These are phyloP conservation scores for Leptodermis oblonga DNA, from an alignment of 257 asterid genomes.

Conservation along the genomic window DNA sequence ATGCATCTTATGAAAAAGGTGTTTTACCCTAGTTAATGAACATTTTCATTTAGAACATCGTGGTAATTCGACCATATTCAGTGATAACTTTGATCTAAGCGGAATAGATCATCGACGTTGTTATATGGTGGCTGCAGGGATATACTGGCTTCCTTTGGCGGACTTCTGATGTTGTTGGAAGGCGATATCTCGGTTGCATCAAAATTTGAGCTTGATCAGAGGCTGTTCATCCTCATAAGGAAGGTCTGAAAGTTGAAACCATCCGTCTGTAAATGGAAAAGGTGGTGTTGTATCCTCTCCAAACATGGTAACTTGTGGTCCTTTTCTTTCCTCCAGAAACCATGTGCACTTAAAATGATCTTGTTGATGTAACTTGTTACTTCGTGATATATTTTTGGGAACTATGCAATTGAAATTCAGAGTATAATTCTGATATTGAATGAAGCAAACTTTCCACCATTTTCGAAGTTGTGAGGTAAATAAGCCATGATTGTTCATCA, in stretches of 20 bases:
- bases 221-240: slow-evolving; percentile 67
- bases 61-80: background rate
- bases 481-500: no score
- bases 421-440: background rate
- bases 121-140: slow-evolving; percentile 39
- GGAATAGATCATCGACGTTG: background rate
- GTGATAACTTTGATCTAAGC: no score
- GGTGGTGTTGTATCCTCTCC: background rate
- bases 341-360: background rate
- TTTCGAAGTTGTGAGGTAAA: background rate
- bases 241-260: slow-evolving; percentile 51
- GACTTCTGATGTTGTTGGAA: slow-evolving; percentile 65
- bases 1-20: background rate
- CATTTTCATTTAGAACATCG: background rate
- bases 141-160: slow-evolving; percentile 67
- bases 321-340: background rate
- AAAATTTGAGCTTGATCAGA: slow-evolving; percentile 83
- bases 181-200: slow-evolving; percentile 59
- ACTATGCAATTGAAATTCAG: background rate
- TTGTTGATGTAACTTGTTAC: background rate
- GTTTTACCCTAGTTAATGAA: background rate
- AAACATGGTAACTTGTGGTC: background rate
- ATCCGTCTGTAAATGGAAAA: background rate
- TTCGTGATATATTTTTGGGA: background rate
- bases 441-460: background rate